Percentiles rank a stretch among this genome's conserved stretches.
Conservation (phyloP, 345 rosid species). For the Brassica juncea region DNA sequence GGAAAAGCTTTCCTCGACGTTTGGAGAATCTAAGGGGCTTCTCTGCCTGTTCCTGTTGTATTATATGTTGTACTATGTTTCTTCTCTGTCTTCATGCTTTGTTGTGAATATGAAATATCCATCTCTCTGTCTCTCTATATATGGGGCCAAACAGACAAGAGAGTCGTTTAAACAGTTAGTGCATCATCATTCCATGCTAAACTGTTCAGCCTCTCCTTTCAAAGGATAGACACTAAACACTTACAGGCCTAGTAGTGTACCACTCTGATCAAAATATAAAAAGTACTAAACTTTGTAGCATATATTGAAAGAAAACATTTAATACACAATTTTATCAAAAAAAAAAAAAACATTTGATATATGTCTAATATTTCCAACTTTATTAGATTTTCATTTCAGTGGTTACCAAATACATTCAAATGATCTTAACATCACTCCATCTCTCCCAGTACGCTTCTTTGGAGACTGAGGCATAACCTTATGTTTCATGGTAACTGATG, state of each 20-base stretch:
- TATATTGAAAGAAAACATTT: background rate
- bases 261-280: background rate
- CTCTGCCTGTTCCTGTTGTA: background rate
- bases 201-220: background rate
- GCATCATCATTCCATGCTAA: too few relatives aligned
- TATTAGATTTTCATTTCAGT: conserved; percentile 10
- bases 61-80: background rate
- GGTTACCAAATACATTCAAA: conserved; percentile 28
- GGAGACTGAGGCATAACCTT: conserved; percentile 13
- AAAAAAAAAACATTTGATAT: background rate
- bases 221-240: background rate
- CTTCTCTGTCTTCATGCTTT: background rate
- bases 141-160: too few relatives aligned
- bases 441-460: conserved; percentile 7
- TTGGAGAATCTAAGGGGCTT: conserved; percentile 30
- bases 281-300: background rate
- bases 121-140: too few relatives aligned
- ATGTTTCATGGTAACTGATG: conserved; percentile 16
- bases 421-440: conserved; percentile 13
- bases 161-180: too few relatives aligned
- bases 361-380: background rate
- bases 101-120: background rate
- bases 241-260: background rate
- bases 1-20: conserved; percentile 41
- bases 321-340: too few relatives aligned